phyloP scores from a whole-genome alignment of 202 grass and related monocot species.

The Sporobolus alterniflorus region DNA sequence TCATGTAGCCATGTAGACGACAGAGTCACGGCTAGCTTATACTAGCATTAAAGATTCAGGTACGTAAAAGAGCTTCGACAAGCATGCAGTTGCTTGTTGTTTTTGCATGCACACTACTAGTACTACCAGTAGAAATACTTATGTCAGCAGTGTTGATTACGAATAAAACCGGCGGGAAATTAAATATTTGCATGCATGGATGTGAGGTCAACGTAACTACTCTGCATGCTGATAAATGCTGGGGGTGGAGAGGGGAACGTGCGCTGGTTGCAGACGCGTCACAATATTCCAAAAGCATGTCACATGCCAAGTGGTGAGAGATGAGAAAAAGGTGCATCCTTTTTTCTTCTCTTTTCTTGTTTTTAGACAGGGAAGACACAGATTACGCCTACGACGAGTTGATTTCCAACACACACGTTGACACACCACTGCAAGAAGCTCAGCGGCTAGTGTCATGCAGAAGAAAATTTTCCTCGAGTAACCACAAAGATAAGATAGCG shows the following conservation, averaged over 20 bases:
- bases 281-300: slow-evolving; percentile 14
- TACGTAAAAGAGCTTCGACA: neutral
- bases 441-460: slow-evolving; percentile 24
- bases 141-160: neutral
- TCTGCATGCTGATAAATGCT: slow-evolving; percentile 33
- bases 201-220: slow-evolving; percentile 38
- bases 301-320: slow-evolving; percentile 17
- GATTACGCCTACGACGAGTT: no score
- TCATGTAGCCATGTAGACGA: no score
- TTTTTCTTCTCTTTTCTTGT: neutral
- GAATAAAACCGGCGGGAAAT: neutral
- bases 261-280: slow-evolving; percentile 12
- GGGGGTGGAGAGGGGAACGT: neutral
- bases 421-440: neutral
- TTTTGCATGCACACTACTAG: neutral
- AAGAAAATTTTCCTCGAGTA: neutral
- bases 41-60: neutral
- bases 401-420: no score
- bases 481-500: no score
- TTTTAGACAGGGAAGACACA: neutral
- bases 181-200: neutral
- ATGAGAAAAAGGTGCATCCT: neutral
- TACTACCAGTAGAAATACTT: neutral
- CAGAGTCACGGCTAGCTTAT: no score
- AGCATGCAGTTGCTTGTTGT: neutral